Evolutionary conservation across 345 rosid species (phyloP).

Genomic region (Gynandropsis gynandra): DNA sequence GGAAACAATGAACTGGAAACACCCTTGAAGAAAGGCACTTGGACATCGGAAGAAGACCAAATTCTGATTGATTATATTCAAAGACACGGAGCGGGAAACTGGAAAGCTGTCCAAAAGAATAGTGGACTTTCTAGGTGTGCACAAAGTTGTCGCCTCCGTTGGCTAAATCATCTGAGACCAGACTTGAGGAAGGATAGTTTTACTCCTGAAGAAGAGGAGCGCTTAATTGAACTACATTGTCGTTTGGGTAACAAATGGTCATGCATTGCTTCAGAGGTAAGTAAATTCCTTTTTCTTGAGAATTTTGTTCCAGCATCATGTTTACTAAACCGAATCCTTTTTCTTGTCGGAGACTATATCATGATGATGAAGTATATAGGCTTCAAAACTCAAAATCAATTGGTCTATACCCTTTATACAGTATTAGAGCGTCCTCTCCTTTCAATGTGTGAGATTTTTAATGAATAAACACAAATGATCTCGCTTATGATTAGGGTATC

Average conservation of each 20-base stretch:
- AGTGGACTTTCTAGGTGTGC: conserved; percentile 50
- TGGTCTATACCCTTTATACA: neutral
- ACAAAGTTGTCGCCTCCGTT: conserved; percentile 59
- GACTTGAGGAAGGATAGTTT: conserved; percentile 50
- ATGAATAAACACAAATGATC: neutral
- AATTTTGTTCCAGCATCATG: no score
- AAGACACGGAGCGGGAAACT: conserved; percentile 56
- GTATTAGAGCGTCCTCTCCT: no score
- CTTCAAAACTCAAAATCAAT: no score
- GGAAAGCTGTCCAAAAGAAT: conserved; percentile 72
- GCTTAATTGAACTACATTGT: no score
- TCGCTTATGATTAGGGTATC: neutral
- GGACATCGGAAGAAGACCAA: conserved; percentile 51
- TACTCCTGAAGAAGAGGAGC: no score
- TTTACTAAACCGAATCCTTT: no score
- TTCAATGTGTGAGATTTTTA: no score
- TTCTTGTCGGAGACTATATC: no score
- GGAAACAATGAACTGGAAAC: no score
- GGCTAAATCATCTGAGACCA: conserved; percentile 61
- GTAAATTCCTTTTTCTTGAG: no score
- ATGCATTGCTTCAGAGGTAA: conserved; percentile 46
- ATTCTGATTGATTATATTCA: conserved; percentile 42
- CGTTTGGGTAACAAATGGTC: conserved; percentile 74
- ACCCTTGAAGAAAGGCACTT: conserved; percentile 44
- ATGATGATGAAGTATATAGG: no score